Conservation (phyloP, 2,329 filamentous ascomycete species). For the Achaetomium macrosporum region DNA sequence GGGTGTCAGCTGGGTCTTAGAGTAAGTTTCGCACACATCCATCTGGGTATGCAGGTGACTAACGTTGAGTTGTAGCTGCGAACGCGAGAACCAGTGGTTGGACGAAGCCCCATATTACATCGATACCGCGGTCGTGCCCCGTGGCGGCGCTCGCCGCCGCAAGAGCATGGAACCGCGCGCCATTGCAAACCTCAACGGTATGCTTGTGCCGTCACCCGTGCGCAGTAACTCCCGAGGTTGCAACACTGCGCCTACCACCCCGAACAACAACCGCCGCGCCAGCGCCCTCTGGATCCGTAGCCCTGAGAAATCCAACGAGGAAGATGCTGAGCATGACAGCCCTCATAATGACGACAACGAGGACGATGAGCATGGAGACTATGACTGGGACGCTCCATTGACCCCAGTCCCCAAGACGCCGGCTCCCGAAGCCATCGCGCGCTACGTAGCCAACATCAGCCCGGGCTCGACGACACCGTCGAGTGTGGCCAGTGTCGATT, state of each 20-base stretch:
- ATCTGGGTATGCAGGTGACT: conserved; percentile 18
- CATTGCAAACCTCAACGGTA: conserved; percentile 63
- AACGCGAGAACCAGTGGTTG: conserved; percentile 69
- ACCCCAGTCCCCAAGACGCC: conserved; percentile 56
- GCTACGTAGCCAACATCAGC: conserved; percentile 45
- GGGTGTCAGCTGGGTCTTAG: conserved; percentile 80
- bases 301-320: conserved; percentile 39
- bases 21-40: conserved; percentile 51
- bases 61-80: conserved; percentile 51
- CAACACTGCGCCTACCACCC: conserved; percentile 41
- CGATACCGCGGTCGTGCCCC: conserved; percentile 60
- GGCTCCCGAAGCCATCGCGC: conserved; percentile 47
- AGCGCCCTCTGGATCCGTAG: conserved; percentile 52
- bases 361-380: conserved; percentile 35
- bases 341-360: conserved; percentile 32
- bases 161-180: conserved; percentile 77
- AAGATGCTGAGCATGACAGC: conserved; percentile 26
- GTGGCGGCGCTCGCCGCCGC: conserved; percentile 64
- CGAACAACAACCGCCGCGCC: conserved; percentile 41
- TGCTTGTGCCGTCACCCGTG: conserved; percentile 43
- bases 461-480: conserved; percentile 27
- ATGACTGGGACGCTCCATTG: conserved; percentile 39
- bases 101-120: conserved; percentile 66
- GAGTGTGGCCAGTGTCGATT: background rate
- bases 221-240: conserved; percentile 33